phyloP scores from a whole-genome alignment of 495 filamentous ascomycete species.

The Penicillium atrosanguineum region DNA sequence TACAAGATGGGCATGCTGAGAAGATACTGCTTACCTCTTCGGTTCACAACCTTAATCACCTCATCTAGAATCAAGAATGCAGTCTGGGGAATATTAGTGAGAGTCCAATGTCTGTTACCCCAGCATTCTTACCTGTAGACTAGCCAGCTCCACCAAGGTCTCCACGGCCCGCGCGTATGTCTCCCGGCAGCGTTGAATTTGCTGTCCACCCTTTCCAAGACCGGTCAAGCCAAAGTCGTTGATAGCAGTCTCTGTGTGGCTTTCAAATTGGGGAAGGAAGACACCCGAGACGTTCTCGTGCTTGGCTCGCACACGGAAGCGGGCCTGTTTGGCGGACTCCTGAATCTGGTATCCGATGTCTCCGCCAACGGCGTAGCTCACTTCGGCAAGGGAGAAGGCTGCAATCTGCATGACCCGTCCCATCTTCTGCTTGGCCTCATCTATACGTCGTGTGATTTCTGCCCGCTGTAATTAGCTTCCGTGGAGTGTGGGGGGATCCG shows the following conservation, averaged over 20 bases:
- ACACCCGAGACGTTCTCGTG: constrained; percentile 99
- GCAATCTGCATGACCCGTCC: constrained; percentile 99
- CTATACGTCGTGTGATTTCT: constrained; percentile 96
- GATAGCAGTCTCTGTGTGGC: constrained; percentile 72
- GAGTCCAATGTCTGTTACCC: not conserved
- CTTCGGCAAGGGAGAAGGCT: constrained; percentile 95
- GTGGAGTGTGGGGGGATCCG: constrained; percentile 22
- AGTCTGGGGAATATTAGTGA: constrained; percentile 52
- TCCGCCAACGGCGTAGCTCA: constrained; percentile 94
- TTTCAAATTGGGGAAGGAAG: constrained; percentile 88
- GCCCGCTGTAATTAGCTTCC: constrained; percentile 23
- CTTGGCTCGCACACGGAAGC: constrained; percentile 87
- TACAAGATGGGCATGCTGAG: too few species aligned
- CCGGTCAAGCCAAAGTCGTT: constrained; percentile 97
- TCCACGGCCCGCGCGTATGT: constrained; percentile 97
- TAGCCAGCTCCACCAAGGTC: constrained; percentile 93
- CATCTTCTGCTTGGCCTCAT: constrained; percentile 99
- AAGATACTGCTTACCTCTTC: constrained; percentile 62
- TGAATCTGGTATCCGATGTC: constrained; percentile 97
- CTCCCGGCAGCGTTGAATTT: constrained; percentile 91
- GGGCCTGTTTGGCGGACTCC: constrained; percentile 87
- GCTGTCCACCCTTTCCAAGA: constrained; percentile 94
- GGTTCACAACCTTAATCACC: constrained; percentile 98
- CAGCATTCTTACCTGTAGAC: constrained; percentile 63
- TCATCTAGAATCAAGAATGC: constrained; percentile 98